Base-by-base conservation (phyloP, 2,329 filamentous ascomycete genomes). In the Rhynchosporium graminicola region DNA sequence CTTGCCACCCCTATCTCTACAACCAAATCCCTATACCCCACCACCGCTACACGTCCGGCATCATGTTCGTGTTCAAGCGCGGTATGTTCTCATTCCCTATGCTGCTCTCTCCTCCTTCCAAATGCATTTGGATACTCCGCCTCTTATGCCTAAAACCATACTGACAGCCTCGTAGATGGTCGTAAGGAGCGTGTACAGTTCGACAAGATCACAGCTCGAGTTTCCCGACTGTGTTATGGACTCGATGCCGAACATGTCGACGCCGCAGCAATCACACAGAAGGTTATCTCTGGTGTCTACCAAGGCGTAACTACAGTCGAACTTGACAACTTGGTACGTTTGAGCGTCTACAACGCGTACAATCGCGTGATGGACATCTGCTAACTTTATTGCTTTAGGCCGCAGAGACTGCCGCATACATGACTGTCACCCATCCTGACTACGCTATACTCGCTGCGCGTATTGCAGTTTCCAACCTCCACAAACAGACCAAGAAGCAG, bases 401-500 rank as follows among this genome's bases (percentile, higher is more conserved):
- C 75, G 95, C 95, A 73, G 95, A 99, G 82, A 99, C 95, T 73
- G 95, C 95, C 72, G 95, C 95, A 63, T 99, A 99, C 83, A 99
- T 99, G 95, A 99, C 95, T 65, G 94, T 97, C 72, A 99, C 94
- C 67, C 95, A 99, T 78, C 95, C 95, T 73, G 95, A 99, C 81
- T 99, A 99, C 77, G 95, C 95, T 76, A 96, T 98, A 76, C 92
- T 99, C 63, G 95, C 95, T 68, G 95, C 95, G 69, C 93, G 95
- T 80, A 98, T 99, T 75, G 95, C 95, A 71, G 95, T 99, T 60
- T 99, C 95, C 74, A 99, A 99, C 82, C 89, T 99, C 64, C 95
- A 99, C 88, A 99, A 99, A 82, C 95, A 99, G 84, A 99, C 95
- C 68, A 98, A 98, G 86, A 99, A 99, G 84, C 94, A 98, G 77